Evolutionary conservation across 148 eudicot genomes (phyloP).

Genomic region (Spergularia marina): DNA sequence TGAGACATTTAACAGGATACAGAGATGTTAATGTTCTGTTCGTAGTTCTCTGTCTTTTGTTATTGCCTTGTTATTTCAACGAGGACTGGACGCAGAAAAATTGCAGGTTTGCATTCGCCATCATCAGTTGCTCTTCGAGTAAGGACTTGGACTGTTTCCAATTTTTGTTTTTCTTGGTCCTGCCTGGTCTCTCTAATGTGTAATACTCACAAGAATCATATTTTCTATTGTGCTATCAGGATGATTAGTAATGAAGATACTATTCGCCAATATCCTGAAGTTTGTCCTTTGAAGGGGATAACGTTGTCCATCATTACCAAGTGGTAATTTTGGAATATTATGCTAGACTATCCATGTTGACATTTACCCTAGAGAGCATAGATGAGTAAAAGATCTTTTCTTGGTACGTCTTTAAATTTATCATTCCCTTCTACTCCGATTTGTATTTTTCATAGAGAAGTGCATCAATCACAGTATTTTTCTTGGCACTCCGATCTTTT

Average conservation of each 20-base stretch:
- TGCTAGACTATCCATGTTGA: too few species aligned
- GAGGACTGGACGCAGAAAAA: neutral
- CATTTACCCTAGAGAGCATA: too few species aligned
- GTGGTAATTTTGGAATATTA: too few species aligned
- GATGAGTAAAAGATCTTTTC: too few species aligned
- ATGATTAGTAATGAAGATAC: neutral
- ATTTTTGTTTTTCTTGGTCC: neutral
- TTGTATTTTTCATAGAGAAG: too few species aligned
- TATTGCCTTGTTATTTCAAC: neutral
- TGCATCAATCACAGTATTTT: too few species aligned
- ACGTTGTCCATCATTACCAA: too few species aligned
- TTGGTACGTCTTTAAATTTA: too few species aligned
- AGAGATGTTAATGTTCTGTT: neutral
- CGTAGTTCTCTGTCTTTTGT: neutral
- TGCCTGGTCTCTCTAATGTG: neutral
- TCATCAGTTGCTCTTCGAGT: neutral
- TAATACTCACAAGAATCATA: neutral
- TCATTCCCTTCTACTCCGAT: too few species aligned
- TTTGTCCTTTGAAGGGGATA: neutral
- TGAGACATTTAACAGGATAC: neutral
- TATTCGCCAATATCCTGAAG: conserved; percentile 3
- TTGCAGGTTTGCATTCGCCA: neutral
- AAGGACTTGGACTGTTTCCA: neutral
- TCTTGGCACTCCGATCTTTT: too few species aligned
- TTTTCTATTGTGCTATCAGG: conserved; percentile 5